Base-by-base conservation (phyloP, 2,329 filamentous ascomycete genomes). In the Corniculantispora saksenae region DNA sequence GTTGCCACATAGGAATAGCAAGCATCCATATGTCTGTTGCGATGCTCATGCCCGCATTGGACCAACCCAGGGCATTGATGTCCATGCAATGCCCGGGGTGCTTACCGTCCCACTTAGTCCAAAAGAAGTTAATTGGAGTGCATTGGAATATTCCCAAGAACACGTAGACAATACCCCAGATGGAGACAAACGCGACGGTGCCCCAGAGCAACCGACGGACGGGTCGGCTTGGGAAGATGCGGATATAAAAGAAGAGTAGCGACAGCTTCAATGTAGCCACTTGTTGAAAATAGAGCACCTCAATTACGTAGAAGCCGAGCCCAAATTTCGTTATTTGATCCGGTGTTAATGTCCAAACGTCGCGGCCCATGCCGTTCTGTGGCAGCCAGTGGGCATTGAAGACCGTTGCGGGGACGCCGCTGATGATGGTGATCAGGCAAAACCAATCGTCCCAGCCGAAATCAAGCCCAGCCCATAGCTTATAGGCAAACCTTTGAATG, bases 11-110 rank as follows among this genome's bases (percentile, higher is more conserved):
- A 0, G 81, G 80, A 0, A 82, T 68, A 0, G 71, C 74, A 53
- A 83, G 73, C 67, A 84, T 80, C 69, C 76, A 76, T 0, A 81
- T 12, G 65, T 83, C 81, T 23, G 82, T 69, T 2, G 71, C 70
- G 12, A 83, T 79, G 47, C 80, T 78, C 54, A 81, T 74, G 1
- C 69, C 71, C 0, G 81, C 80, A 40, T 81, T 78, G 23, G 76
- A 78, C 78, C 80, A 83, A 1, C 74, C 75, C 29, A 80, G 75
- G 0, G 72, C 69, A 48, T 77, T 78, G 17, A 77, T 71, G 48
- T 83, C 72, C 59, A 81, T 70, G 64, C 82, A 84, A 4, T 58
- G 71, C 1, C 82, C 82, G 0, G 69, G 43, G 3, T 77, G 74
- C 21, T 78, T 71, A 0, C 76, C 77, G 17, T 80, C 77, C 79